Evolutionary conservation across 495 filamentous ascomycete species (phyloP), one percentile per base, ranked within the genome.

Genomic region (Penicillium manginii): DNA sequence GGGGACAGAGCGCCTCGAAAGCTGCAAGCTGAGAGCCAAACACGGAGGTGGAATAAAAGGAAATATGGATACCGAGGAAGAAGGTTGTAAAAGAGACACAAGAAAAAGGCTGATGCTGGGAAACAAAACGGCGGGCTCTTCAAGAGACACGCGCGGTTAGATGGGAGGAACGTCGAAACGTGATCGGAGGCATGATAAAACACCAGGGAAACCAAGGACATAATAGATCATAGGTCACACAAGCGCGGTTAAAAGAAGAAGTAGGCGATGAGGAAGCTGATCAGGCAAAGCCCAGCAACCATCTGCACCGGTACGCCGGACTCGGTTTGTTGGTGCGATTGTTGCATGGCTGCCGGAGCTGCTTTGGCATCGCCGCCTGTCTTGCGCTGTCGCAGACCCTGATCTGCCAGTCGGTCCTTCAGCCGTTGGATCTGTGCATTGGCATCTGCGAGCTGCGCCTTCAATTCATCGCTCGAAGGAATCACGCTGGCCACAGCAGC

Each of bases 241-340:
- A 57, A 62, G 47, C 59, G 58, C 55, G 53, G 47, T 81, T 86
- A 98, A 71, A 98, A 98, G 74, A 98, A 90, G 65, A 97, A 83
- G 73, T 96, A 98, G 2, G 91, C 96, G 64, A 98, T 81, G 70
- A 98, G 76, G 77, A 98, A 98, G 76, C 91, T 88, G 55, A 93
- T 58, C 72, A 98, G 78, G 66, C 94, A 98, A 49, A 98, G 77
- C 14, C 80, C 80, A 21, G 94, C 94, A 52, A 89, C 89, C 51
- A 91, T 83, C 72, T 92, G 88, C 45, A 98, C 82, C 0, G 94
- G 87, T n/a, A 98, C 92, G 23, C 93, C 93, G 31, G 86, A 80
- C 40, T 85, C 85, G 52, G 69, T 47, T 47, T 72, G 71, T 22
- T 60, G 42, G 12, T 83, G 77, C 57, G 80, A 73, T 57, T 88